Conservation (phyloP, 495 filamentous ascomycete genomes). For the Aspergillus asperescens region DNA sequence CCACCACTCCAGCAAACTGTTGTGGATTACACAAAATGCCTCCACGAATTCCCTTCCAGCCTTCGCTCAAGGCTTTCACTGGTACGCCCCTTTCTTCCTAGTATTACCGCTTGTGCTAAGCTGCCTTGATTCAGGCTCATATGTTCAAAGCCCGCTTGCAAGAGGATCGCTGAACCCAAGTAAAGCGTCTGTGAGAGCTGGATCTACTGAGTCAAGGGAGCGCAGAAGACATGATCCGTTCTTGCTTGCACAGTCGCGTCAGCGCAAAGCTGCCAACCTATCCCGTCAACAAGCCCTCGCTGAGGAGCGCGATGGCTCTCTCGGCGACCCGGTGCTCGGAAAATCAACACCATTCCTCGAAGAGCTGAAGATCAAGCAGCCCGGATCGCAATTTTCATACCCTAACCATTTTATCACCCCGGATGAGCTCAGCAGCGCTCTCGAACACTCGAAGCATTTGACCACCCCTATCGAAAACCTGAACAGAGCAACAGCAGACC, state of each 20-base stretch:
- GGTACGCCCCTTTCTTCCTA: conserved; percentile 32
- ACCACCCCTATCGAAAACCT: conserved; percentile 47
- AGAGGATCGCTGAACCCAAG: conserved; percentile 27
- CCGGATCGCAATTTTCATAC: conserved; percentile 30
- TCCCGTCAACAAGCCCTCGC: conserved; percentile 63
- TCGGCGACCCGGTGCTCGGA: conserved; percentile 76
- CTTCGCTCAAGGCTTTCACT: conserved; percentile 57
- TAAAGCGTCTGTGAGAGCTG: conserved; percentile 33
- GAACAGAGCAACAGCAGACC: conserved; percentile 38
- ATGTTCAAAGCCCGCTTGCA: conserved; percentile 28
- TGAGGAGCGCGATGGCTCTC: conserved; percentile 50
- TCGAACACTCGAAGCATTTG: conserved; percentile 59
- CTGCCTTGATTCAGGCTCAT: conserved; percentile 22
- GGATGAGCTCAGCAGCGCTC: conserved; percentile 55
- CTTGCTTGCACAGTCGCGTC: conserved; percentile 59
- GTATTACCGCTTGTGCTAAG: not conserved
- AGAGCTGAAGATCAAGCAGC: conserved; percentile 58
- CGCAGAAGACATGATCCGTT: conserved; percentile 40
- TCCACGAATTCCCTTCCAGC: conserved; percentile 61
- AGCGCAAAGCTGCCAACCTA: conserved; percentile 74
- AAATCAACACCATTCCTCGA: conserved; percentile 74
- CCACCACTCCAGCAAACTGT: not conserved
- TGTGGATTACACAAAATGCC: conserved; percentile 52
- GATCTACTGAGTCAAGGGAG: conserved; percentile 32
- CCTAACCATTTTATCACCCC: conserved; percentile 71